Conservation (phyloP, 768 basidiomycete genomes). For the Boletus rubescentipes region DNA sequence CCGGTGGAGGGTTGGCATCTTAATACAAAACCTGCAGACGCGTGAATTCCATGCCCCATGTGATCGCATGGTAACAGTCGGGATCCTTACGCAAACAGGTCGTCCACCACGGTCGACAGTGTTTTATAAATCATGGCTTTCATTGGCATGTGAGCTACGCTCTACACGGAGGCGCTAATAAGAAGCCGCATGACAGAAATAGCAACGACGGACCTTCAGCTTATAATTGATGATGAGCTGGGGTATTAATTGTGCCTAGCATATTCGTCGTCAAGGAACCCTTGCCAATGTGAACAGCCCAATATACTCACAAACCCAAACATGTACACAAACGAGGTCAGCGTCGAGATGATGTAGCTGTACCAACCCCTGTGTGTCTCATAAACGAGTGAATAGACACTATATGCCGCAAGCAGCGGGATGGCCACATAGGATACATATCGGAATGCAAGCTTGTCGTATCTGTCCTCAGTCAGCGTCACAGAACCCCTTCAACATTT, state of each 20-base stretch:
- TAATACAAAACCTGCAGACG: constrained; percentile 77
- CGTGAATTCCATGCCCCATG: constrained; percentile 17
- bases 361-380: constrained; percentile 94
- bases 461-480: constrained; percentile 43
- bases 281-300: neutral
- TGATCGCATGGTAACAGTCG: constrained; percentile 12
- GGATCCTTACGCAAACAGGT: constrained; percentile 77
- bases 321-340: constrained; percentile 93
- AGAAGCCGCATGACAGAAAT: constrained; percentile 6
- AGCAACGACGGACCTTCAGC: constrained; percentile 63
- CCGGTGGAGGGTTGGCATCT: constrained; percentile 94
- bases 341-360: constrained; percentile 89
- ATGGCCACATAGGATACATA: constrained; percentile 90
- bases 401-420: constrained; percentile 75
- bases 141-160: constrained; percentile 98
- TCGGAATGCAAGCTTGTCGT: constrained; percentile 90
- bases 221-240: constrained; percentile 97
- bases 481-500: constrained; percentile 29
- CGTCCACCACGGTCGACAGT: constrained; percentile 86
- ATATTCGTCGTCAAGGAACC: constrained; percentile 16
- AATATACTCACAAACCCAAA: constrained; percentile 87
- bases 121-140: constrained; percentile 98
- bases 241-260: constrained; percentile 79
- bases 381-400: constrained; percentile 77
- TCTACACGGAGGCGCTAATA: constrained; percentile 44